A percentile compares a stretch with the other conserved stretches of the same genome.
phyloP scores from a whole-genome alignment of 768 basidiomycete species.

The Zangia roseola region DNA sequence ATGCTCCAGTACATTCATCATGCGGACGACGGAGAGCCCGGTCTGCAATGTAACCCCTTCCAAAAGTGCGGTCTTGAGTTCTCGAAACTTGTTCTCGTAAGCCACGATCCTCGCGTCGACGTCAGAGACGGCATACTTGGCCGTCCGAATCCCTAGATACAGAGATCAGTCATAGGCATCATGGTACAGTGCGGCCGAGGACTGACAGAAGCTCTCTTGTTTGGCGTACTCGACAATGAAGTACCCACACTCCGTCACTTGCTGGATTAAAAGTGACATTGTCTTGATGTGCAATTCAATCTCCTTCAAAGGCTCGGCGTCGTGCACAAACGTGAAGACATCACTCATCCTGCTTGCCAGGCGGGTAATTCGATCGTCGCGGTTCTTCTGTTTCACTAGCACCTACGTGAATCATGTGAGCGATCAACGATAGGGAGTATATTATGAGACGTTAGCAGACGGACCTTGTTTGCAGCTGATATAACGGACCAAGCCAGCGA shows the following conservation, averaged over 20 bases:
- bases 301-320: neutral
- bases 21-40: neutral
- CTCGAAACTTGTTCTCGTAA: neutral
- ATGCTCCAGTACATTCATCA: neutral
- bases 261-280: neutral
- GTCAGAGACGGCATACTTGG: neutral
- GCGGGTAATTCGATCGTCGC: neutral
- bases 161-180: neutral
- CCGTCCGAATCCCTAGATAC: neutral
- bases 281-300: neutral
- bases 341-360: constrained; percentile 1
- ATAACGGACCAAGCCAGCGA: constrained; percentile 2
- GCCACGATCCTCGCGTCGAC: neutral
- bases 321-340: neutral
- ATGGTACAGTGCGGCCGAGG: neutral
- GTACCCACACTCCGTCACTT: constrained; percentile 10
- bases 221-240: constrained; percentile 5
- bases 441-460: neutral
- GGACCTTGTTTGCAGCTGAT: neutral
- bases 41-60: neutral
- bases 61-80: neutral
- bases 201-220: neutral
- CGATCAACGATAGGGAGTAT: neutral
- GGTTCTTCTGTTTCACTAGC: neutral
- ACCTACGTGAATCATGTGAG: neutral